These are phyloP conservation scores for Rhizophagus sp. DNA, from an alignment of 192 early-diverging fungal genomes.

Conservation along the genomic window DNA sequence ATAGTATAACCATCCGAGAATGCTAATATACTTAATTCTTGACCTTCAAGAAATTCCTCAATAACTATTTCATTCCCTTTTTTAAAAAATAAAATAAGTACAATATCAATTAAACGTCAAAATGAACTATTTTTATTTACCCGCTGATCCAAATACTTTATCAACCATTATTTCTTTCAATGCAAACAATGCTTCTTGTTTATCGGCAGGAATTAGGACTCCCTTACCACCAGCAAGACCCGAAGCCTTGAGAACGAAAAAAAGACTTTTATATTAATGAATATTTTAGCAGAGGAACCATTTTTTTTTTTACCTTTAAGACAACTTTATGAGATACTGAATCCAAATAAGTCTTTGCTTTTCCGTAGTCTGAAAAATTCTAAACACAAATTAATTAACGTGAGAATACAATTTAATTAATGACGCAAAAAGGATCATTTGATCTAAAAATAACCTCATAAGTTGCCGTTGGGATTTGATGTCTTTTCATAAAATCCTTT, in stretches of 20 bases:
- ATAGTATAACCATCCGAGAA: conserved; percentile 96
- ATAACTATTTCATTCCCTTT: conserved; percentile 83
- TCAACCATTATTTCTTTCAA: conserved; percentile 90
- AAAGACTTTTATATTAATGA: background rate
- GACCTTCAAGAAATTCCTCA: conserved; percentile 91
- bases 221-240: conserved; percentile 99
- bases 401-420: background rate
- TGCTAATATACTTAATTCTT: conserved; percentile 91
- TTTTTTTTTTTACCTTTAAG: conserved; percentile 62
- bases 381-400: conserved; percentile 30
- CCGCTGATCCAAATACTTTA: conserved; percentile 85
- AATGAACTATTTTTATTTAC: conserved; percentile 34
- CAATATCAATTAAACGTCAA: background rate
- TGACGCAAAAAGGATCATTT: background rate
- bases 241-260: conserved; percentile 67
- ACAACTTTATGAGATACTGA: conserved; percentile 67
- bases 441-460: conserved; percentile 59
- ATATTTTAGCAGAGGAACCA: background rate
- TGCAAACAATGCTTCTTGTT: conserved; percentile 82
- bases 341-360: conserved; percentile 68
- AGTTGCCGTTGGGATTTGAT: conserved; percentile 93
- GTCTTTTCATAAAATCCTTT: conserved; percentile 98
- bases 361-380: conserved; percentile 79
- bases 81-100: background rate
- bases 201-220: conserved; percentile 85